A percentile compares a stretch with the other conserved stretches of the same genome.
These are phyloP conservation scores for maize (Zea mays) DNA, from an alignment of 176 grass and related monocot genomes.

Conservation along the genomic window Zm-B73-REFERENCE-NAM-5.0 NC_050102.1:5266001-5266500, in stretches of 20 bases:
- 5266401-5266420: too few species aligned
- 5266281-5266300: too few species aligned
- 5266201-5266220: neutral
- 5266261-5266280: too few species aligned
- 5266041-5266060: slow-evolving; percentile 35
- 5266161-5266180: neutral
- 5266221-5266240: neutral
- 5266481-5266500: neutral
- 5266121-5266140: slow-evolving; percentile 55
- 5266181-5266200: neutral
- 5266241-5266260: too few species aligned
- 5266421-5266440: too few species aligned
- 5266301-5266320: too few species aligned
- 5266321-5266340: too few species aligned
- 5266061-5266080: slow-evolving; percentile 44
- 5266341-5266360: too few species aligned
- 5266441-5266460: neutral
- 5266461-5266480: neutral
- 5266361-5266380: too few species aligned
- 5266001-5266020: slow-evolving; percentile 61
- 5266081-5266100: slow-evolving; percentile 40
- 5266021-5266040: slow-evolving; percentile 63
- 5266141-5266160: slow-evolving; percentile 9
- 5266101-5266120: slow-evolving; percentile 45
- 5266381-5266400: too few species aligned